A percentile compares a stretch with the other conserved stretches of the same genome.
Conservation (phyloP, 2,329 filamentous ascomycete species). For the Ascosphaera apis region DNA sequence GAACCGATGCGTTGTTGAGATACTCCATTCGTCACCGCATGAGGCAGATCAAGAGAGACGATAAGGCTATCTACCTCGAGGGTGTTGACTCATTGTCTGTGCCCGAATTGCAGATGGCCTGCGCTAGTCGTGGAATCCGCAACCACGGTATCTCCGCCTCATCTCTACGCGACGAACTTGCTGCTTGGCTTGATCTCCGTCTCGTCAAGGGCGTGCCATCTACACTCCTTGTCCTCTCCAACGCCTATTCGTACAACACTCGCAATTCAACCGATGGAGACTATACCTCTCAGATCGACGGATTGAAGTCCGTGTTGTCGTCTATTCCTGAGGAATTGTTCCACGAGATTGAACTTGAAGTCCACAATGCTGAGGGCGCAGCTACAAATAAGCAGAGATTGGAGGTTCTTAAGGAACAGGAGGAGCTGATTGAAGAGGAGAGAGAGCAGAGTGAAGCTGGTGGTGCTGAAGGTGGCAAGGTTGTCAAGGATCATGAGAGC, state of each 20-base stretch:
- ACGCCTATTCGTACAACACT: constrained; percentile 90
- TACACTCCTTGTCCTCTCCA: constrained; percentile 82
- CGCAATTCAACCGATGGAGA: constrained; percentile 49
- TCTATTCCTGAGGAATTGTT: constrained; percentile 94
- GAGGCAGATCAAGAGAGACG: constrained; percentile 97
- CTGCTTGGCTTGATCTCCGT: constrained; percentile 83
- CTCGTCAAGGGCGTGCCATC: constrained; percentile 90
- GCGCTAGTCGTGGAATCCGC: constrained; percentile 73
- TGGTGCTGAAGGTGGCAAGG: constrained; percentile 48
- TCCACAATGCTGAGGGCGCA: constrained; percentile 86
- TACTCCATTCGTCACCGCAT: constrained; percentile 95
- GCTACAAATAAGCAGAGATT: constrained; percentile 98
- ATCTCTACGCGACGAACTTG: constrained; percentile 66
- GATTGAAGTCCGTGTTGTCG: constrained; percentile 73
- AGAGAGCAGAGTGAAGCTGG: constrained; percentile 74
- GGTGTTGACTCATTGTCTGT: constrained; percentile 88
- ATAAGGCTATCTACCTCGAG: constrained; percentile 81
- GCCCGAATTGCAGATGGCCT: constrained; percentile 74
- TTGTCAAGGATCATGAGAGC: constrained; percentile 66
- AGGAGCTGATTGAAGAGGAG: constrained; percentile 94
- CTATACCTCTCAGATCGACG: constrained; percentile 74
- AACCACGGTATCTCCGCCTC: constrained; percentile 81
- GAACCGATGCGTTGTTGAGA: constrained; percentile 90
- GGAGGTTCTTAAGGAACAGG: constrained; percentile 93
- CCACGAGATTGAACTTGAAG: constrained; percentile 98